These are phyloP conservation scores for Hypocrella siamensis DNA, from an alignment of 2,329 filamentous ascomycete species.

Conservation along the genomic window DNA sequence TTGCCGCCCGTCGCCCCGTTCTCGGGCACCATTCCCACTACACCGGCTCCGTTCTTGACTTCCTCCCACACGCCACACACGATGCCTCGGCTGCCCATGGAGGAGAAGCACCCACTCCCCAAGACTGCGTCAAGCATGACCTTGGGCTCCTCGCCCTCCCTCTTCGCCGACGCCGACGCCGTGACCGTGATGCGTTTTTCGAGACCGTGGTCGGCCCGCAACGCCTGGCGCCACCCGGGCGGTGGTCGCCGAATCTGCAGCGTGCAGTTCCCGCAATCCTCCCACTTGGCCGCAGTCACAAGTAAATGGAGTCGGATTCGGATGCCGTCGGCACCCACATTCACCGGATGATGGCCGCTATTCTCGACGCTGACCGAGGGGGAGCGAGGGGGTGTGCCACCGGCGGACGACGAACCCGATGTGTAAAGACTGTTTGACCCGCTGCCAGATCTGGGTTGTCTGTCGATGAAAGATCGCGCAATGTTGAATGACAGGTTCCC, in stretches of 20 bases:
- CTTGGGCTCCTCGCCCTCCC: constrained; percentile 36
- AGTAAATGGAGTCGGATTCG: constrained; percentile 78
- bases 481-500: constrained; percentile 67
- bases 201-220: constrained; percentile 45
- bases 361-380: constrained; percentile 41
- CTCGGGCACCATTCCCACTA: constrained; percentile 33
- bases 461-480: constrained; percentile 58
- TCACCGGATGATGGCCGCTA: constrained; percentile 37
- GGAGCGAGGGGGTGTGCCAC: constrained; percentile 34
- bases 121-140: constrained; percentile 71
- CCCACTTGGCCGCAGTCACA: constrained; percentile 66
- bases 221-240: constrained; percentile 40
- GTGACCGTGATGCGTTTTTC: constrained; percentile 78
- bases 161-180: constrained; percentile 52
- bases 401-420: constrained; percentile 36
- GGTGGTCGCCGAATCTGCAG: constrained; percentile 71
- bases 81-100: constrained; percentile 72
- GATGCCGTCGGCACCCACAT: constrained; percentile 52
- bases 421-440: constrained; percentile 46
- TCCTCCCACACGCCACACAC: constrained; percentile 81
- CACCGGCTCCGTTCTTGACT: constrained; percentile 45
- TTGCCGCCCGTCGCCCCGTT: constrained; percentile 35
- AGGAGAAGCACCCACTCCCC: constrained; percentile 69
- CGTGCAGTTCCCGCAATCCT: constrained; percentile 73
- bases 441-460: constrained; percentile 31